phyloP scores from a whole-genome alignment of 2,329 filamentous ascomycete species.

The Clonostachys solani region DNA sequence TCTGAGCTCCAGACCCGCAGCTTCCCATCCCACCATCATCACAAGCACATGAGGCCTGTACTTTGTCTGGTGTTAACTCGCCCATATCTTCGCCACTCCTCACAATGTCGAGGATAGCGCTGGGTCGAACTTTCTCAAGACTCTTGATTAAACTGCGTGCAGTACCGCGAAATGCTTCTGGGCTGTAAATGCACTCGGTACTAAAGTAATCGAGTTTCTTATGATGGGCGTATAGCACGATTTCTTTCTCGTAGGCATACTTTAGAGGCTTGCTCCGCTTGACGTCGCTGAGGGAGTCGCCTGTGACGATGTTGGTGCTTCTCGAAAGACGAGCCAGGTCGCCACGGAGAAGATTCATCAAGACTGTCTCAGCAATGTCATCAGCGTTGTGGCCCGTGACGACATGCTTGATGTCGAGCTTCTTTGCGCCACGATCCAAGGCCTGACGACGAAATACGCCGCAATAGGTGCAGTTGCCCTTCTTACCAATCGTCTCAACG shows the following conservation, averaged over 20 bases:
- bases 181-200: conserved; percentile 97
- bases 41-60: conserved; percentile 25
- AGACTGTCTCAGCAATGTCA: conserved; percentile 92
- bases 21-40: conserved; percentile 51
- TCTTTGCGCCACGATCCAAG: conserved; percentile 84
- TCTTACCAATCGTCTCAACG: conserved; percentile 92
- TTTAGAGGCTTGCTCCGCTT: conserved; percentile 96
- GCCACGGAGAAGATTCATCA: conserved; percentile 94
- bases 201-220: conserved; percentile 97
- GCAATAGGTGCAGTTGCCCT: conserved; percentile 98
- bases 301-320: conserved; percentile 86
- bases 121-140: conserved; percentile 86
- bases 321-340: conserved; percentile 84
- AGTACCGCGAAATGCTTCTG: conserved; percentile 91
- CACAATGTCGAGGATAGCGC: conserved; percentile 92
- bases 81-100: conserved; percentile 96
- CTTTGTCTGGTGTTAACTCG: conserved; percentile 49
- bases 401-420: conserved; percentile 84
- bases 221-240: conserved; percentile 95
- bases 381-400: conserved; percentile 98
- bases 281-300: conserved; percentile 74
- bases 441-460: conserved; percentile 94
- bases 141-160: conserved; percentile 92
- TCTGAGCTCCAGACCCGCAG: conserved; percentile 64
- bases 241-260: conserved; percentile 98